Evolutionary conservation across 148 eudicot genomes (phyloP).

Genomic region (Nyssa sinensis): DNA sequence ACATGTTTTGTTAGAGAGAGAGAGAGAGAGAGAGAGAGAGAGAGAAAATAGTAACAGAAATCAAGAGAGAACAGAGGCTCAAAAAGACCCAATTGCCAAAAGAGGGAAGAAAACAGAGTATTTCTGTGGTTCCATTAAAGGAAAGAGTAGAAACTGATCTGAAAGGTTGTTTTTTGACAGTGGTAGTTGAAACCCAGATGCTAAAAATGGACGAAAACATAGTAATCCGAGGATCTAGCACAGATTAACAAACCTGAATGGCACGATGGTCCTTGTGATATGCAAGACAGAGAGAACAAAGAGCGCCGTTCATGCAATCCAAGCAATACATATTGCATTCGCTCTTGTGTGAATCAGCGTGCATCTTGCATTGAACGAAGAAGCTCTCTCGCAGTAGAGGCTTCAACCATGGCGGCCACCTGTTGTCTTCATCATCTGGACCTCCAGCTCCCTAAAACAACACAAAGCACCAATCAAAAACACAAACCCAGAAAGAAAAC

Average conservation of each 20-base stretch:
- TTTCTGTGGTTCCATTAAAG: not conserved
- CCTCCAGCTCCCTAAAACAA: slow-evolving; percentile 56
- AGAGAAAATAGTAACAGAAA: too few species aligned
- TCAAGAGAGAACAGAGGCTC: too few species aligned
- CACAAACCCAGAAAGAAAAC: not conserved
- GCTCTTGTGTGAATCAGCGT: slow-evolving; percentile 80
- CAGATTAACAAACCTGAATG: slow-evolving; percentile 57
- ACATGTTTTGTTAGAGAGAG: not conserved
- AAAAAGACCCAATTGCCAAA: too few species aligned
- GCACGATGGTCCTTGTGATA: slow-evolving; percentile 66
- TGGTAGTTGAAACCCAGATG: not conserved
- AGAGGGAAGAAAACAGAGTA: not conserved
- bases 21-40: not conserved
- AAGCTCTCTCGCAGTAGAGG: slow-evolving; percentile 57
- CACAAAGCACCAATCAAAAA: not conserved
- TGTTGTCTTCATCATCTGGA: slow-evolving; percentile 66
- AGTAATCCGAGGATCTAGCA: not conserved
- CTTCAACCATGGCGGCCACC: slow-evolving; percentile 89
- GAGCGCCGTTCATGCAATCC: slow-evolving; percentile 75
- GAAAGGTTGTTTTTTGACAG: not conserved
- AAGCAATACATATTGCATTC: slow-evolving; percentile 95
- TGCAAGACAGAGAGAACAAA: slow-evolving; percentile 72
- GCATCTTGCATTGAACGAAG: slow-evolving; percentile 71
- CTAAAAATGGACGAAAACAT: not conserved
- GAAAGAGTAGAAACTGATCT: too few species aligned